Base-by-base conservation (phyloP, 2,329 filamentous ascomycete genomes). In the Purpureocillium lavendulum region DNA sequence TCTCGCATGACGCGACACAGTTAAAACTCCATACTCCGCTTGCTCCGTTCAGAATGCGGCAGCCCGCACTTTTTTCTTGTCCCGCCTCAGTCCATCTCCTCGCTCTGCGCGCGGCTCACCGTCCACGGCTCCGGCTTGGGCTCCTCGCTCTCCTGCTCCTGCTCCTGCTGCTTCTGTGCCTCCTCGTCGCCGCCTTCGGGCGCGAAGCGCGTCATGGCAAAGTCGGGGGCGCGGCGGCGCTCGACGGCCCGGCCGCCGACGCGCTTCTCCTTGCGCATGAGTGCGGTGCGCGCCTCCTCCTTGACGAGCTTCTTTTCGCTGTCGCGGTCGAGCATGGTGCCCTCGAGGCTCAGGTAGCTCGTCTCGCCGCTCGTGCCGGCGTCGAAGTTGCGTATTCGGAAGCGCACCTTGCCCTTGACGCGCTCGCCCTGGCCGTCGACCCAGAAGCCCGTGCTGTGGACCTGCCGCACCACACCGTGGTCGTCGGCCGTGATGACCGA, bases 351-450 rank as follows among this genome's bases (percentile, higher is more conserved):
- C 44, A 95, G 64, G 56, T 90, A 92, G 10, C 84, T 87, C 44
- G 82, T 82, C 49, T 82, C 78, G 38, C 80, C 78, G 47, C 84
- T 86, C 35, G 80, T 74, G 21, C 81, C 83, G 1, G 85, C 82
- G 51, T 96, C 89, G 46, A 92, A 86, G 57, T 94, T 87, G 49
- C 82, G 80, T 55, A 96, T 87, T 47, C 80, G 75, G 62, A 95
- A 94, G 39, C 73, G 73, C 30, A 94, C 61, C 53, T 75, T 77
- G 11, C 84, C 84, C 40, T 77, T 74, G 40, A 96, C 72, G 48
- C 75, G 80, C 29, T 78, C 70, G 2, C 86, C 87, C 4, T 71
- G 65, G 3, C 69, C 79, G 58, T 94, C 81, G 30, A 82, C 73
- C 78, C 87, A 97, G 62, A 86, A 83, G 2, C 77, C 88, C 0